Percentiles rank a stretch among this genome's conserved stretches.
phyloP scores from a whole-genome alignment of 352 stramenopile genomes.

The Pythium chondricola region DNA sequence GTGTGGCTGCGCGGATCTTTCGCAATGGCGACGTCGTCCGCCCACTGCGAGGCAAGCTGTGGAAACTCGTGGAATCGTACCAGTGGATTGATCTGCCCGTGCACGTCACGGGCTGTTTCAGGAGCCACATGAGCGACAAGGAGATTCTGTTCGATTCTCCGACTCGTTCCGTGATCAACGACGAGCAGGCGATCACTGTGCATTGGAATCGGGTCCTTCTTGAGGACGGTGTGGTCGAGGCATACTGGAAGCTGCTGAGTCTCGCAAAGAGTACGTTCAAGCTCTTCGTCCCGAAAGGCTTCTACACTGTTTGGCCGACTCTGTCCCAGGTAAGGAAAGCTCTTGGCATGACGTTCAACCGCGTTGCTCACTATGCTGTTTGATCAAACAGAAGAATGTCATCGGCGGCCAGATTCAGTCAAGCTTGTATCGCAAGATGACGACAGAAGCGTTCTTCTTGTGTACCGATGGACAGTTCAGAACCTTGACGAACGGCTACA shows the following conservation, averaged over 20 bases:
- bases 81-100: slow-evolving; percentile 49
- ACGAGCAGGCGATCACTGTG: slow-evolving; percentile 38
- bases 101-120: slow-evolving; percentile 77
- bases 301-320: slow-evolving; percentile 67
- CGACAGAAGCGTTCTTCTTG: slow-evolving; percentile 49
- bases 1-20: slow-evolving; percentile 53
- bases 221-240: slow-evolving; percentile 54
- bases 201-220: slow-evolving; percentile 68
- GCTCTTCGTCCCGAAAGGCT: slow-evolving; percentile 28
- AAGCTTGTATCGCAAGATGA: slow-evolving; percentile 34
- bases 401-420: slow-evolving; percentile 20
- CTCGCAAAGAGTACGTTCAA: slow-evolving; percentile 39
- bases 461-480: slow-evolving; percentile 63
- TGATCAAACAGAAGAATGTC: slow-evolving; percentile 1
- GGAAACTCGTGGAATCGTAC: slow-evolving; percentile 44
- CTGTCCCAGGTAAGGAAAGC: slow-evolving; percentile 26
- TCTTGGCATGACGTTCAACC: neutral
- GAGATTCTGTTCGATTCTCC: slow-evolving; percentile 3
- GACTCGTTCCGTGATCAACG: slow-evolving; percentile 23
- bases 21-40: slow-evolving; percentile 33
- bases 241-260: slow-evolving; percentile 60
- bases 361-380: neutral
- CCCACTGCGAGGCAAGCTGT: slow-evolving; percentile 49
- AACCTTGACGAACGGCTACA: slow-evolving; percentile 40
- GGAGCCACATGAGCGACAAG: slow-evolving; percentile 46